A percentile compares a stretch with the other conserved stretches of the same genome.
Conservation (phyloP, 441 rosid species). For the Francoa sonchifolia region DNA sequence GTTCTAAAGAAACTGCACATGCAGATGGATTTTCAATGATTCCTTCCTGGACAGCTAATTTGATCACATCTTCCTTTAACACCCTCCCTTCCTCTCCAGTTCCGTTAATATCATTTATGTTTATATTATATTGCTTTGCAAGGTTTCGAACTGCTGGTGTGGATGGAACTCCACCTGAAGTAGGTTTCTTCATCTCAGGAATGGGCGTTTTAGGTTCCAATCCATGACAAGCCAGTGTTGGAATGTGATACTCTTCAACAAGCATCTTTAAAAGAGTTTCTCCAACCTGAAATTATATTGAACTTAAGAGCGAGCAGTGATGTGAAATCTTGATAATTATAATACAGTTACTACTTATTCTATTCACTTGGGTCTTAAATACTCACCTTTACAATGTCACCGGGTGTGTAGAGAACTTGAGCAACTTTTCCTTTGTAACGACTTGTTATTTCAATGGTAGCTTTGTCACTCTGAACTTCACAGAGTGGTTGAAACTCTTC, state of each 20-base stretch:
- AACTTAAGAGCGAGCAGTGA: constrained; percentile 1
- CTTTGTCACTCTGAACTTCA: constrained; percentile 89
- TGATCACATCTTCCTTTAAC: constrained; percentile 64
- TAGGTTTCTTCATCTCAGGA: constrained; percentile 16
- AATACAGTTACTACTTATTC: too few relatives aligned
- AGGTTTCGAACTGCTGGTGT: constrained; percentile 66
- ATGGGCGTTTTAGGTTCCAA: constrained; percentile 14
- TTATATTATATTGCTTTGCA: constrained; percentile 58
- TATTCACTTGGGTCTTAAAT: background rate
- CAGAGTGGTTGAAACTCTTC: constrained; percentile 85
- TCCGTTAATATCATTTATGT: constrained; percentile 44
- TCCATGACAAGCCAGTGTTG: constrained; percentile 13
- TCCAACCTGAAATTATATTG: constrained; percentile 44
- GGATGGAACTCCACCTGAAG: constrained; percentile 34
- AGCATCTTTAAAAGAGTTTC: constrained; percentile 63
- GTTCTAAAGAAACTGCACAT: constrained; percentile 14
- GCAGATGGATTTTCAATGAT: constrained; percentile 20
- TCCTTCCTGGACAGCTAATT: constrained; percentile 36
- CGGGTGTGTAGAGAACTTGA: constrained; percentile 42
- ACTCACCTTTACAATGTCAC: constrained; percentile 66
- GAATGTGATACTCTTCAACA: constrained; percentile 31
- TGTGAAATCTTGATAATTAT: too few relatives aligned
- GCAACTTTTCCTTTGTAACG: constrained; percentile 70
- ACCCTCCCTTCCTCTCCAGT: constrained; percentile 66
- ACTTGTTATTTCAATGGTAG: constrained; percentile 78